Base-by-base conservation (phyloP, 352 stramenopile species). In the Globisporangium nodosum region DNA sequence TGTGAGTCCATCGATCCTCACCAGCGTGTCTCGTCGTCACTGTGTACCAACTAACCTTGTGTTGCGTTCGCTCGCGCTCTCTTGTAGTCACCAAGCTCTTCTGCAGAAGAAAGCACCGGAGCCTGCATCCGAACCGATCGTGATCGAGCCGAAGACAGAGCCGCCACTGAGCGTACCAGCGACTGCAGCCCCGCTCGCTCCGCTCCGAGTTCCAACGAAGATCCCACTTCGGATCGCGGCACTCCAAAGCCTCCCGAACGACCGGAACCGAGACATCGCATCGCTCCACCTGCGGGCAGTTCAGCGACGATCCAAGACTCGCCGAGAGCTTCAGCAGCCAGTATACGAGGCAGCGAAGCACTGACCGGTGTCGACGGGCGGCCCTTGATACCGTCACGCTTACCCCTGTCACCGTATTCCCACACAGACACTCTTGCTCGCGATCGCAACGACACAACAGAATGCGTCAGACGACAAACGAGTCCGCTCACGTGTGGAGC, bases 191-290 rank as follows among this genome's bases (percentile, higher is more conserved):
- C 18, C 37, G 21, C 50, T 66, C 24, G 49, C 54, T n/a, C 60
- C 60, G 4, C 8, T 66, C 21, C 40, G 49, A 9, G 53, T 54
- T 60, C 39, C 51, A 30, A 21, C 47, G 47, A 64, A 58, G 51
- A n/a, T 63, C 27, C 46, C n/a, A 5, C 45, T 54, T 12, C 52
- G 56, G 43, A 37, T 49, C 4, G 4, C 46, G 9, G 27, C 52
- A 20, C 45, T 52, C 0, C 54, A 64, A 18, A 71, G 64, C 35
- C 31, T 64, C 5, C 73, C 70, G 4, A 53, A 63, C 1, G 80
- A 88, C 52, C 78, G 80, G 9, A 86, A 90, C 69, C 71, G 75
- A 60, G 80, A 86, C 47, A 90, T 90, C 20, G 78, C 80, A 3
- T 45, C 70, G 9, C 65, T 90, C 15, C 77, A 90, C 48, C 45